Conservation (phyloP, 805 yeast species). For the Pichia thaimueangensis region DNA sequence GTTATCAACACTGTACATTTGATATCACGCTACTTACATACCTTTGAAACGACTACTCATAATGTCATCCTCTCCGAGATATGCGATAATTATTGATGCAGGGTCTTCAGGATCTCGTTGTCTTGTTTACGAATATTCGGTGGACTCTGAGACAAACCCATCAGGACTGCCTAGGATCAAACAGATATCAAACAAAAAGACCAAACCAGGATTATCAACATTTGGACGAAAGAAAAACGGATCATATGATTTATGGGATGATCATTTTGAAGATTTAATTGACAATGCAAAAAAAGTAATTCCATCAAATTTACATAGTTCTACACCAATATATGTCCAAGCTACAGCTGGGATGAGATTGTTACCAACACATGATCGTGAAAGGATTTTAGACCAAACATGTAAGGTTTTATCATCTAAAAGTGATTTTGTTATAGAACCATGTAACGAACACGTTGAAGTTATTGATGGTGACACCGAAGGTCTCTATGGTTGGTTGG, state of each 20-base stretch:
- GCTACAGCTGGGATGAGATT: slow-evolving; percentile 98
- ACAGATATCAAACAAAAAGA: slow-evolving; percentile 61
- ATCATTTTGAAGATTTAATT: slow-evolving; percentile 62
- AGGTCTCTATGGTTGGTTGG: slow-evolving; percentile 95
- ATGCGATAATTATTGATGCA: slow-evolving; percentile 89
- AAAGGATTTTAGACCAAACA: slow-evolving; percentile 48
- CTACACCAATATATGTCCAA: slow-evolving; percentile 83
- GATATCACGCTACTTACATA: too few species aligned
- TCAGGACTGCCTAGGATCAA: slow-evolving; percentile 21
- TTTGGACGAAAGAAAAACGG: slow-evolving; percentile 44
- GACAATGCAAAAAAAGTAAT: slow-evolving; percentile 64
- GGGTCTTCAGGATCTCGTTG: slow-evolving; percentile 94
- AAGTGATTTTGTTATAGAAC: slow-evolving; percentile 48
- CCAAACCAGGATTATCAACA: slow-evolving; percentile 79
- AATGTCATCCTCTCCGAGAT: slow-evolving; percentile 27
- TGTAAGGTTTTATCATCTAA: slow-evolving; percentile 51
- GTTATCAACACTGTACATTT: too few species aligned
- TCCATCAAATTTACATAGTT: slow-evolving; percentile 50
- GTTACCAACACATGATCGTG: slow-evolving; percentile 47
- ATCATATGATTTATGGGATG: slow-evolving; percentile 49
- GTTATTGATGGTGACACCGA: slow-evolving; percentile 93
- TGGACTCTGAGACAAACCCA: slow-evolving; percentile 26
- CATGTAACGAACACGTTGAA: slow-evolving; percentile 68
- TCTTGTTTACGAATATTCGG: slow-evolving; percentile 75
- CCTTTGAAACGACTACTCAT: too few species aligned